Evolutionary conservation across 306 rosid species (phyloP).

Genomic region (Cicer arietinum): DNA sequence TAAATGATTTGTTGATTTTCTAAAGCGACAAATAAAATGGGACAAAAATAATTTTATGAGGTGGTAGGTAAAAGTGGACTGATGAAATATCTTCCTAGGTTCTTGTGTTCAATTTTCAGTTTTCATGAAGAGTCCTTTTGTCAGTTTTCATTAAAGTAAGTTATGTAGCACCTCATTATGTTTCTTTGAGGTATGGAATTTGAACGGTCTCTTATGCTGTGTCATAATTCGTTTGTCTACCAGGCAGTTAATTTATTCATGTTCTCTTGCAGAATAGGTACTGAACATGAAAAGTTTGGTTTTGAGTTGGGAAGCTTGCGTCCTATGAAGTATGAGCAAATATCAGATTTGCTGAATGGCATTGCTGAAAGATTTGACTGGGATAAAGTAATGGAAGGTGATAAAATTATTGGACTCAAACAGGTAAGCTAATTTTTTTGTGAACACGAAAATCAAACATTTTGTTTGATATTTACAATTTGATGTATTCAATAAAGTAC

Average conservation of each 20-base stretch:
- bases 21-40: constrained; percentile 25
- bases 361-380: constrained; percentile 96
- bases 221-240: constrained; percentile 21
- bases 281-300: constrained; percentile 99
- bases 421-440: constrained; percentile 59
- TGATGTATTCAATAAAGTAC: constrained; percentile 22
- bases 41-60: neutral
- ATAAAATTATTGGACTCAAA: constrained; percentile 89
- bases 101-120: constrained; percentile 18
- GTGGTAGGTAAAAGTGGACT: constrained; percentile 3
- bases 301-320: constrained; percentile 76
- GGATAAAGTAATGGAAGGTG: constrained; percentile 93
- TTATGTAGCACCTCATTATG: constrained; percentile 15
- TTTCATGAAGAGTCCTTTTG: constrained; percentile 3
- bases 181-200: constrained; percentile 23
- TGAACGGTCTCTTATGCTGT: constrained; percentile 5
- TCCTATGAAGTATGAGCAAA: constrained; percentile 89
- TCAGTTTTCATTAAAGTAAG: constrained; percentile 18
- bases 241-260: constrained; percentile 29
- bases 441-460: constrained; percentile 16
- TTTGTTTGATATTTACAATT: constrained; percentile 24
- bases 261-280: constrained; percentile 82
- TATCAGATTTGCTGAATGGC: constrained; percentile 78
- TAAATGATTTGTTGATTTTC: neutral
- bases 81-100: constrained; percentile 19